A percentile compares a stretch with the other conserved stretches of the same genome.
phyloP scores from a whole-genome alignment of 805 yeast species.

The Millerozyma acaciae region DNA sequence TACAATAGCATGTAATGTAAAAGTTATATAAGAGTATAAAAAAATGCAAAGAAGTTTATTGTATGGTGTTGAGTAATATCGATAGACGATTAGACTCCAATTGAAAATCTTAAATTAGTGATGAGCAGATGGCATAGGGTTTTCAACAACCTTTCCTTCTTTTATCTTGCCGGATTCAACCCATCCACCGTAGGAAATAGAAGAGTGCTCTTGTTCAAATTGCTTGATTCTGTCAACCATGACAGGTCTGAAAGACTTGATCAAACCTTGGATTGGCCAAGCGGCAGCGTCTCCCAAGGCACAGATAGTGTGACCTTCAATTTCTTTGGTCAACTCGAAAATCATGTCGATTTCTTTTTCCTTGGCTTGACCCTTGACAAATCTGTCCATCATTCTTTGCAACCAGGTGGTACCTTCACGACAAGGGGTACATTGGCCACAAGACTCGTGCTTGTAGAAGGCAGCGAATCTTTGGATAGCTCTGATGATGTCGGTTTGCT shows the following conservation, averaged over 20 bases:
- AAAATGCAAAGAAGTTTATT: no score
- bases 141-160: constrained; percentile 62
- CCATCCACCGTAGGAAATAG: constrained; percentile 76
- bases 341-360: constrained; percentile 82
- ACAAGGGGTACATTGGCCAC: constrained; percentile 95
- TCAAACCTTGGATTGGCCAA: constrained; percentile 90
- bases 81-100: no score
- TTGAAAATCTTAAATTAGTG: constrained; percentile 19
- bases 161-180: constrained; percentile 51
- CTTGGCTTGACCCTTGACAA: constrained; percentile 73
- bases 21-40: no score
- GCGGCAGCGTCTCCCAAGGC: constrained; percentile 93
- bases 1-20: no score
- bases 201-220: constrained; percentile 46
- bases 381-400: constrained; percentile 78
- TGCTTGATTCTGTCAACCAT: constrained; percentile 72
- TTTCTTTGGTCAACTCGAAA: constrained; percentile 77
- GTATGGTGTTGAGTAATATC: no score
- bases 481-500: constrained; percentile 76
- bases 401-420: constrained; percentile 92
- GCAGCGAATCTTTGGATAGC: constrained; percentile 83
- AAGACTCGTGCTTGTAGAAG: constrained; percentile 87
- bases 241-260: constrained; percentile 78
- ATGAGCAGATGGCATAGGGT: constrained; percentile 49
- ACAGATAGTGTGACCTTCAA: constrained; percentile 90